phyloP scores from a whole-genome alignment of 2,329 filamentous ascomycete species.

The Calonectria pseudoreteaudii region DNA sequence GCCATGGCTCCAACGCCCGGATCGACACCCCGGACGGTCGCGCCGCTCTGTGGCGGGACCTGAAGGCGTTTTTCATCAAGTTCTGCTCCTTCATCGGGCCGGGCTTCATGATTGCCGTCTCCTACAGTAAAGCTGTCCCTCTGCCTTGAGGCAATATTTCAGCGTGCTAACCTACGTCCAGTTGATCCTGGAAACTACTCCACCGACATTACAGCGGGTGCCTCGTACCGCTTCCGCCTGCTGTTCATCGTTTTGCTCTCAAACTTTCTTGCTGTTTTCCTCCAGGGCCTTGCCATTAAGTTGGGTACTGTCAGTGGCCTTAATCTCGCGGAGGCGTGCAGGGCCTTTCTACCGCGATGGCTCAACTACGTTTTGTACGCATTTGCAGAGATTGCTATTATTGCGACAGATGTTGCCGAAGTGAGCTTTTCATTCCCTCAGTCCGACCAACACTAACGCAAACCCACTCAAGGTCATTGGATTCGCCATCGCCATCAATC shows the following conservation, averaged over 20 bases:
- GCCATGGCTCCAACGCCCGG: constrained; percentile 22
- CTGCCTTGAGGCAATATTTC: constrained; percentile 9
- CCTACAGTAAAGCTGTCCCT: constrained; percentile 59
- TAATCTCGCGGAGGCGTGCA: constrained; percentile 74
- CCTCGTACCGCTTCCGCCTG: constrained; percentile 72
- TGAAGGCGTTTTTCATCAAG: constrained; percentile 32
- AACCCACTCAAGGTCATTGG: constrained; percentile 67
- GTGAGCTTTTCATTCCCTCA: constrained; percentile 12
- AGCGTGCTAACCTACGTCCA: constrained; percentile 35
- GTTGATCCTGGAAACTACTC: constrained; percentile 76
- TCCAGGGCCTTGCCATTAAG: constrained; percentile 78
- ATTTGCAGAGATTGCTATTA: constrained; percentile 75
- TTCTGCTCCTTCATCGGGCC: constrained; percentile 69
- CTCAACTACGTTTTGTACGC: constrained; percentile 72
- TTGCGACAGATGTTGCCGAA: constrained; percentile 79
- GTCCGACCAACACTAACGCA: background rate
- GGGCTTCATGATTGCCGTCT: constrained; percentile 73
- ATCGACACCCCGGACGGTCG: background rate
- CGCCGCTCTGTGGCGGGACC: constrained; percentile 17
- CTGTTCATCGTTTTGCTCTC: constrained; percentile 77
- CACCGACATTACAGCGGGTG: constrained; percentile 76
- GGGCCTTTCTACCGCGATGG: constrained; percentile 74
- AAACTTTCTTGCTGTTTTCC: constrained; percentile 78
- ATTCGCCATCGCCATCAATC: constrained; percentile 76
- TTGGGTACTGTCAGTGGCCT: constrained; percentile 76